phyloP scores from a whole-genome alignment of 176 grass and related monocot genomes.

The Otatea glauca region DNA sequence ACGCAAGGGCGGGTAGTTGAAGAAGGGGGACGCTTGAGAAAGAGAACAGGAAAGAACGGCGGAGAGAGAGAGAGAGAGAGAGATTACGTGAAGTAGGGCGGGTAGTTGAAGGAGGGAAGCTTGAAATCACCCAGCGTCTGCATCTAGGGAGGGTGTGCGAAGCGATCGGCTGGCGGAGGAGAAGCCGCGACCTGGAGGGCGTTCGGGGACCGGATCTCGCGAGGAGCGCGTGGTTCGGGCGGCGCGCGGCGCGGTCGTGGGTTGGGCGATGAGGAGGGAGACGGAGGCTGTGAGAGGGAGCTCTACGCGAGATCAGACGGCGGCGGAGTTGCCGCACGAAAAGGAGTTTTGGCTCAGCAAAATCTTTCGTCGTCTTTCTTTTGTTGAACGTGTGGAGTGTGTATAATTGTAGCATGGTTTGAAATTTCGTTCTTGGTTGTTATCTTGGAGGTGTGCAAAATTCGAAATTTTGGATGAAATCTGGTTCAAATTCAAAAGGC shows the following conservation, averaged over 20 bases:
- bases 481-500: no score
- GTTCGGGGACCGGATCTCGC: not conserved
- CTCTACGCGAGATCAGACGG: not conserved
- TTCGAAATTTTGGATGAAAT: no score
- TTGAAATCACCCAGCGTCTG: constrained; percentile 65
- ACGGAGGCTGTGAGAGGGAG: not conserved
- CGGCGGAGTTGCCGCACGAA: not conserved
- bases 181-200: not conserved
- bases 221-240: not conserved
- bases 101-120: constrained; percentile 90
- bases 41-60: no score
- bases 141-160: constrained; percentile 34
- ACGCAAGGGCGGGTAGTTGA: no score
- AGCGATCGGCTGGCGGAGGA: not conserved
- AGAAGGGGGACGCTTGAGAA: no score
- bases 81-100: constrained; percentile 90
- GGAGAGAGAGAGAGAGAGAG: not conserved
- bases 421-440: no score
- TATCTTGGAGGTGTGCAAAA: no score
- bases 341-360: no score
- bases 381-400: no score
- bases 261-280: not conserved
- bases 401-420: no score
- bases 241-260: not conserved
- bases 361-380: no score